Evolutionary conservation across 192 early-diverging fungal species (phyloP).

Genomic region (Coemansia sp.): DNA sequence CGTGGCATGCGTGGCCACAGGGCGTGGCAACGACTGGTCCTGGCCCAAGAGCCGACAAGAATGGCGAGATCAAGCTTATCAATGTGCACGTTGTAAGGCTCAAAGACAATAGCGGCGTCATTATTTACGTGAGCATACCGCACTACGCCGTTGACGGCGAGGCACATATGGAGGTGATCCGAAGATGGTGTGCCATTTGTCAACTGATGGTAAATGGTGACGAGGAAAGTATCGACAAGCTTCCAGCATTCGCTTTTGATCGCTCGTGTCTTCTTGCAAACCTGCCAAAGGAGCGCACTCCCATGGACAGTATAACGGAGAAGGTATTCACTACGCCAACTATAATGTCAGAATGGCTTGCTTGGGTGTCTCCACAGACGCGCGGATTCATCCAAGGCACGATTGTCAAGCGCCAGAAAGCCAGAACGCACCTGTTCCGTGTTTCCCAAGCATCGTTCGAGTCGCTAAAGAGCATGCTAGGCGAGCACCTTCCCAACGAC

Average conservation of each 20-base stretch:
- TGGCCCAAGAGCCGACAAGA: constrained; percentile 15
- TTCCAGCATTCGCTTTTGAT: constrained; percentile 25
- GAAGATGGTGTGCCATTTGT: constrained; percentile 37
- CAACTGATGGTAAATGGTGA: constrained; percentile 13
- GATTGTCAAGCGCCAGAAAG: constrained; percentile 28
- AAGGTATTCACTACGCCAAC: constrained; percentile 19
- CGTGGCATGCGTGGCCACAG: constrained; percentile 43
- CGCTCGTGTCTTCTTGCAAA: constrained; percentile 10
- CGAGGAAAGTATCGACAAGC: constrained; percentile 1
- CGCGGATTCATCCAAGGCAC: constrained; percentile 36
- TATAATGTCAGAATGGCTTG: constrained; percentile 32
- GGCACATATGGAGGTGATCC: constrained; percentile 34
- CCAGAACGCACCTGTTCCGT: constrained; percentile 46
- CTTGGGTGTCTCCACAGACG: constrained; percentile 42
- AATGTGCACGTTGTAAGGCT: constrained; percentile 46
- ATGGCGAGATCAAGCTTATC: constrained; percentile 41
- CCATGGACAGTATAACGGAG: constrained; percentile 21
- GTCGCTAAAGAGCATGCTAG: constrained; percentile 17
- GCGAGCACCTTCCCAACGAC: constrained; percentile 15
- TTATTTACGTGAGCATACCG: constrained; percentile 43
- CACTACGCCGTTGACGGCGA: constrained; percentile 42
- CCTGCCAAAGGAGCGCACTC: constrained; percentile 33
- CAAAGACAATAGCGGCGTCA: constrained; percentile 36
- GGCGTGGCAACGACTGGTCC: constrained; percentile 41
- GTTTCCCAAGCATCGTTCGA: constrained; percentile 27